phyloP scores from a whole-genome alignment of 805 yeast species.

The Metschnikowia drakensbergensis region DNA sequence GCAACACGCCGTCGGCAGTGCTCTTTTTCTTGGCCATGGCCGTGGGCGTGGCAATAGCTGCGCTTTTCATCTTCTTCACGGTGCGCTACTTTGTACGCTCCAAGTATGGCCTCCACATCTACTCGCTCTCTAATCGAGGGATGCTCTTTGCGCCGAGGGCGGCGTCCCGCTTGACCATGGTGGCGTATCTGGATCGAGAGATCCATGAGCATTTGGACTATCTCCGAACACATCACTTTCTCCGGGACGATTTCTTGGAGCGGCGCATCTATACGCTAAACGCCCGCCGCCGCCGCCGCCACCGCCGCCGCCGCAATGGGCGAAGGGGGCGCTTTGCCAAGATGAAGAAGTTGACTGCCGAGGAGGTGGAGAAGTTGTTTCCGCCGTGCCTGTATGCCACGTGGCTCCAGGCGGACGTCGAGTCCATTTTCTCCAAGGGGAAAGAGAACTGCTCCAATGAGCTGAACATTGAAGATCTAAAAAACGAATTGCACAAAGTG shows the following conservation, averaged over 20 bases:
- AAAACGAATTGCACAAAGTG: background rate
- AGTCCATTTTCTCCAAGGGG: conserved; percentile 1
- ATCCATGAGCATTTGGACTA: conserved; percentile 35
- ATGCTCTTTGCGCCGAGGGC: conserved; percentile 16
- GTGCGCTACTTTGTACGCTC: conserved; percentile 57
- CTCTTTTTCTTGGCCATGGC: conserved; percentile 61
- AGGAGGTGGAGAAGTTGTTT: conserved; percentile 57
- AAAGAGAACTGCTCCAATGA: background rate
- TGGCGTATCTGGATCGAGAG: conserved; percentile 22
- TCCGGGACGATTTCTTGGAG: conserved; percentile 30
- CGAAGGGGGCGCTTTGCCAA: conserved; percentile 38
- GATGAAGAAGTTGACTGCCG: conserved; percentile 50
- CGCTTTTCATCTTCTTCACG: conserved; percentile 56
- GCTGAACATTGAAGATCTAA: background rate
- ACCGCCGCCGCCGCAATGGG: conserved; percentile 34
- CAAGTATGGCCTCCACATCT: conserved; percentile 49
- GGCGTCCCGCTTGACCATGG: conserved; percentile 7
- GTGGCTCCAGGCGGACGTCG: conserved; percentile 51
- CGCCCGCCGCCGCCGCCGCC: conserved; percentile 10
- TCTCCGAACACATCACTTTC: conserved; percentile 29
- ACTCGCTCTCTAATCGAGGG: conserved; percentile 32
- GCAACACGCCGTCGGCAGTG: conserved; percentile 57
- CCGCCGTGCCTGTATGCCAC: conserved; percentile 54
- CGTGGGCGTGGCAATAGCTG: conserved; percentile 56
- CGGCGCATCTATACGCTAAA: conserved; percentile 19